Conservation (phyloP, 1,284 basidiomycete species). For the Dichomitus squalens region DNA sequence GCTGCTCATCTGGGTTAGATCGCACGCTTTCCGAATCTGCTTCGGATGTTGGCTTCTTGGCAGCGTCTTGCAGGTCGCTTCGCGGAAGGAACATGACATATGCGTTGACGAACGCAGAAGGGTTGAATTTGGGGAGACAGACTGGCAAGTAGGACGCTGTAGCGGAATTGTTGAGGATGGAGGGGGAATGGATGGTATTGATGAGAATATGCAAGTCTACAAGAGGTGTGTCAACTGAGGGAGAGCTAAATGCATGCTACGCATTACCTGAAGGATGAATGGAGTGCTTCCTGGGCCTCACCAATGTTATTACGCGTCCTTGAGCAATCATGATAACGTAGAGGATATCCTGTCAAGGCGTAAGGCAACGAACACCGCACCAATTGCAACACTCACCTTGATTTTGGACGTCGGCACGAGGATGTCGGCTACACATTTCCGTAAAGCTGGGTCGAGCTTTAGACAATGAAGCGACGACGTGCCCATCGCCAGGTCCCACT, state of each 20-base stretch:
- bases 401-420: constrained; percentile 80
- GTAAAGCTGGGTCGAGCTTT: constrained; percentile 66
- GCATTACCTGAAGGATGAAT: constrained; percentile 87
- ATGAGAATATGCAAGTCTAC: constrained; percentile 86
- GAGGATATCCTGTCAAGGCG: constrained; percentile 70
- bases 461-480: constrained; percentile 83
- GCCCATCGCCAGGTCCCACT: constrained; percentile 80
- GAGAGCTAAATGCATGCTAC: not conserved
- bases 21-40: not conserved
- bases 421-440: constrained; percentile 74
- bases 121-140: constrained; percentile 94
- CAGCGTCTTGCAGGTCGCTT: constrained; percentile 4
- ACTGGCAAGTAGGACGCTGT: constrained; percentile 93
- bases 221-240: constrained; percentile 1
- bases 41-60: not conserved
- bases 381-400: constrained; percentile 51
- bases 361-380: not conserved
- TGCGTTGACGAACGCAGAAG: constrained; percentile 89
- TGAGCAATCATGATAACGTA: constrained; percentile 87
- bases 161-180: constrained; percentile 70
- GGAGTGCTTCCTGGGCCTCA: constrained; percentile 90
- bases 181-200: constrained; percentile 76
- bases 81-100: constrained; percentile 78
- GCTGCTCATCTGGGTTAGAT: not conserved
- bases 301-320: constrained; percentile 83